A percentile compares a stretch with the other conserved stretches of the same genome.
Conservation (phyloP, 228 moss, liverwort and hornwort genomes). For the Sphagnum fallax region DNA sequence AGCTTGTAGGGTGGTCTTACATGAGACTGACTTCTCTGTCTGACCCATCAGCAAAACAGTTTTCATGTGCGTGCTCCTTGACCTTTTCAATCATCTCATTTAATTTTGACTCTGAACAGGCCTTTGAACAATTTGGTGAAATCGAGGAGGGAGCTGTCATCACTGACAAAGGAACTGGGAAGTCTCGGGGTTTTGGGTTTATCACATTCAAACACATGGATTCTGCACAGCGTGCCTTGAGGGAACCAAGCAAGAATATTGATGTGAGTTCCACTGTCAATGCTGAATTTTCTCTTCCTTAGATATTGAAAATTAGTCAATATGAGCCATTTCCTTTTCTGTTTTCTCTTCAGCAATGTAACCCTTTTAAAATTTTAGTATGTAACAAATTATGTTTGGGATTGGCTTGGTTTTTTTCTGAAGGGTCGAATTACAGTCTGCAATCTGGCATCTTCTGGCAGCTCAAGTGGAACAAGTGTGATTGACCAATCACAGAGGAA, state of each 20-base stretch:
- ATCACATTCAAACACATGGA: constrained; percentile 99
- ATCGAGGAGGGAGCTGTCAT: constrained; percentile 98
- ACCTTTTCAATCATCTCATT: too few relatives aligned
- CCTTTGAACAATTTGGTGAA: constrained; percentile 92
- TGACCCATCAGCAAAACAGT: too few relatives aligned
- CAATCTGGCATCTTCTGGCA: constrained; percentile 90
- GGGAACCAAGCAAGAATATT: constrained; percentile 96
- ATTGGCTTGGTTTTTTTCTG: too few relatives aligned
- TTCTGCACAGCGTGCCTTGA: constrained; percentile 94
- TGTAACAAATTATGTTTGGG: too few relatives aligned
- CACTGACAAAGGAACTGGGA: constrained; percentile 90
- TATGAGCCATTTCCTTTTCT: too few relatives aligned
- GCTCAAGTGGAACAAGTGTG: constrained; percentile 60
- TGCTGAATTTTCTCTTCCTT: neutral
- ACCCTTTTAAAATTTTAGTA: too few relatives aligned
- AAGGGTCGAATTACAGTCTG: constrained; percentile 98
- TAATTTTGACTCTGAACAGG: constrained; percentile 22
- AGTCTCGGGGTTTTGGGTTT: constrained; percentile 95
- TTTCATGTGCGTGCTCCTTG: too few relatives aligned
- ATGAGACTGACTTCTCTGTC: too few relatives aligned
- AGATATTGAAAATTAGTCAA: neutral
- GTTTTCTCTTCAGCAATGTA: too few relatives aligned
- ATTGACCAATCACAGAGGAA: constrained; percentile 88
- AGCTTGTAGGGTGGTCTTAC: too few relatives aligned
- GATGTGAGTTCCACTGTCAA: constrained; percentile 55